These are phyloP conservation scores for Gossypium gossypioides DNA, from an alignment of 441 rosid genomes.

Conservation along the genomic window DNA sequence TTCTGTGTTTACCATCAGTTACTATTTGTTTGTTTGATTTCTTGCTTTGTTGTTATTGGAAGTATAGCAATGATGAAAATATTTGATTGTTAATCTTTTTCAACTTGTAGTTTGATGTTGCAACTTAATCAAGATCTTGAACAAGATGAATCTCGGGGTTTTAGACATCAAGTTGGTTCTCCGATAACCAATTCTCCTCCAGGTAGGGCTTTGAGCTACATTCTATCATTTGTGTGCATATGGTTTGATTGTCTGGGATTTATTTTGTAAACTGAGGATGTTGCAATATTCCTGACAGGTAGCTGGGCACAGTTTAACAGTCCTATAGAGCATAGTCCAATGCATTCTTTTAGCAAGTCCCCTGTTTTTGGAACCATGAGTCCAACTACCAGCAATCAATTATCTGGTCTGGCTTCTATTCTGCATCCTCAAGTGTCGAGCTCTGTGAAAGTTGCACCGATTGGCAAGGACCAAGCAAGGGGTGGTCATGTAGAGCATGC, in stretches of 20 bases:
- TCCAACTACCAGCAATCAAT: conserved; percentile 48
- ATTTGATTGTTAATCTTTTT: conserved; percentile 2
- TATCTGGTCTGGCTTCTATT: conserved; percentile 79
- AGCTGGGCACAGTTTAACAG: conserved; percentile 76
- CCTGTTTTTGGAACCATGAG: conserved; percentile 55
- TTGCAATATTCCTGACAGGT: conserved; percentile 37
- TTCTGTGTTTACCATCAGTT: background rate
- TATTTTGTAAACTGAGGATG: conserved; percentile 16
- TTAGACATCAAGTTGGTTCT: conserved; percentile 62
- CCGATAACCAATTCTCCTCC: conserved; percentile 85
- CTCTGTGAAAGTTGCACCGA: conserved; percentile 60
- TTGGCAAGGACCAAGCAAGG: conserved; percentile 67
- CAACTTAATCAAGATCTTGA: conserved; percentile 86
- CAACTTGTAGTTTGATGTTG: conserved; percentile 60
- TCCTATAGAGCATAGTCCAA: conserved; percentile 62
- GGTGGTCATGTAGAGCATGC: conserved; percentile 34
- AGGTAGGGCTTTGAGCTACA: conserved; percentile 34
- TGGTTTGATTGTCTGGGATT: background rate
- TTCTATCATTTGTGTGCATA: conserved; percentile 6
- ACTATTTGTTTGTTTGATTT: background rate
- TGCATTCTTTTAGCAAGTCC: conserved; percentile 62
- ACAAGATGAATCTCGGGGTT: conserved; percentile 64
- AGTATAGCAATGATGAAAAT: background rate
- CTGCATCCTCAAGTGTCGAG: conserved; percentile 53
- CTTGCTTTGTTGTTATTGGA: conserved; percentile 2